These are phyloP conservation scores for Zymoseptoria crescenta DNA, from an alignment of 2,329 filamentous ascomycete species.

Conservation along the genomic window DNA sequence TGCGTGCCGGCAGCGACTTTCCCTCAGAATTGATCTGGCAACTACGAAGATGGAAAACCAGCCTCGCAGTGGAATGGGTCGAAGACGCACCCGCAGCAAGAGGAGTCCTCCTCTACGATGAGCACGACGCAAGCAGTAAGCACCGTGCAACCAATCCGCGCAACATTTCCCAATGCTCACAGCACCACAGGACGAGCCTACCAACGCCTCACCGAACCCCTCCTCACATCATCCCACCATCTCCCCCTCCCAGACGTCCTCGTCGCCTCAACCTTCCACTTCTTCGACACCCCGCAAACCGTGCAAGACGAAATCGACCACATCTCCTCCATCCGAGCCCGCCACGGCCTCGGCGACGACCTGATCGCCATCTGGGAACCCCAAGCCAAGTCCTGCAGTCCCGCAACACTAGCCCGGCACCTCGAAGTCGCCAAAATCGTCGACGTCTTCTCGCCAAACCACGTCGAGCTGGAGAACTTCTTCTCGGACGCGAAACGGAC, in stretches of 20 bases:
- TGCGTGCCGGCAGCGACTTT: conserved; percentile 20
- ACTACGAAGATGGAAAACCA: conserved; percentile 17
- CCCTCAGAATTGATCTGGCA: conserved; percentile 10
- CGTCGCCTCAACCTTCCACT: conserved; percentile 15
- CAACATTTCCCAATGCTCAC: not conserved
- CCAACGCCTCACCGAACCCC: conserved; percentile 18
- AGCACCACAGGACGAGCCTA: conserved; percentile 12
- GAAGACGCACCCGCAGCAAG: conserved; percentile 13
- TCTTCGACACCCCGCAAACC: conserved; percentile 20
- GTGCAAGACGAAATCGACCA: conserved; percentile 9
- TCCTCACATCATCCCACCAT: conserved; percentile 13
- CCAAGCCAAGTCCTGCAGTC: conserved; percentile 21
- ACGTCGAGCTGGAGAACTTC: conserved; percentile 21
- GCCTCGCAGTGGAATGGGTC: conserved; percentile 10
- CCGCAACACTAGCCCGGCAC: conserved; percentile 14
- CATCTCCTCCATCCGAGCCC: conserved; percentile 4
- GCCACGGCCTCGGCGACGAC: conserved; percentile 1
- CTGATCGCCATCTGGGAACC: conserved; percentile 25
- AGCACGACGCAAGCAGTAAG: conserved; percentile 12
- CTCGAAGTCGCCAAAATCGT: conserved; percentile 10
- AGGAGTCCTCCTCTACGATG: conserved; percentile 20
- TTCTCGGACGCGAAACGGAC: conserved; percentile 8
- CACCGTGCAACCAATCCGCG: not conserved
- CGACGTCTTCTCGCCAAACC: conserved; percentile 26
- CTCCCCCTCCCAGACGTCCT: conserved; percentile 7